Evolutionary conservation across 257 asterid species (phyloP).

Genomic region (Gynochthodes officinalis): DNA sequence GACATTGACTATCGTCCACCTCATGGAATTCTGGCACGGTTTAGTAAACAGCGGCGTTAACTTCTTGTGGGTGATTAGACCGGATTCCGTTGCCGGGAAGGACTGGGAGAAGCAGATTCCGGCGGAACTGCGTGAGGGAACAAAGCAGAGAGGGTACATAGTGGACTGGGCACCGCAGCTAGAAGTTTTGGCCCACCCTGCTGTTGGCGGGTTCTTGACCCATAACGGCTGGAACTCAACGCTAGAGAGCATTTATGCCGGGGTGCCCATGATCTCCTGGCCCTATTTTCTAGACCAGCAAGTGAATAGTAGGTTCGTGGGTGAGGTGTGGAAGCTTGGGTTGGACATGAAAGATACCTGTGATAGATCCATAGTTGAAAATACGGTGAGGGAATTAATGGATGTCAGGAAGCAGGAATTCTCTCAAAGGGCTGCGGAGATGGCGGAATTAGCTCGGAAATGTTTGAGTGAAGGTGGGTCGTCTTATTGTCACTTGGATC

Average conservation of each 20-base stretch:
- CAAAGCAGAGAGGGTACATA: slow-evolving; percentile 33
- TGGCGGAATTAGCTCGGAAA: slow-evolving; percentile 34
- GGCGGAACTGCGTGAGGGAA: slow-evolving; percentile 21
- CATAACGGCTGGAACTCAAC: slow-evolving; percentile 61
- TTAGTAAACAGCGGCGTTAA: slow-evolving; percentile 37
- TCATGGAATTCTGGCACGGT: slow-evolving; percentile 51
- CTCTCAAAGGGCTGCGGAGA: slow-evolving; percentile 23
- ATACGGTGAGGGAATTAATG: slow-evolving; percentile 51
- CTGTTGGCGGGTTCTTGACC: slow-evolving; percentile 39
- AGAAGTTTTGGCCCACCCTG: slow-evolving; percentile 40
- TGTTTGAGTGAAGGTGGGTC: slow-evolving; percentile 46
- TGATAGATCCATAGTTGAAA: slow-evolving; percentile 38
- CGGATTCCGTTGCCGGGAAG: slow-evolving; percentile 32
- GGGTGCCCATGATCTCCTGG: slow-evolving; percentile 54
- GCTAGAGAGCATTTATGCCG: slow-evolving; percentile 33
- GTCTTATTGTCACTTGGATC: slow-evolving; percentile 31
- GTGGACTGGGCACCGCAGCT: slow-evolving; percentile 54
- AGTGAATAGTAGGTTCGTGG: slow-evolving; percentile 45
- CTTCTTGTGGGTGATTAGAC: slow-evolving; percentile 54
- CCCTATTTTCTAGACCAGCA: slow-evolving; percentile 47
- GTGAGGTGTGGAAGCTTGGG: slow-evolving; percentile 48
- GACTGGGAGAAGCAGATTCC: slow-evolving; percentile 19
- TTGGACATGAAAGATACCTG: slow-evolving; percentile 57
- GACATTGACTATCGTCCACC: slow-evolving; percentile 22
- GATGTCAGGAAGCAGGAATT: slow-evolving; percentile 40